These are phyloP conservation scores for Candida freyschussii DNA, from an alignment of 1,139 yeast genomes.

Conservation along the genomic window DNA sequence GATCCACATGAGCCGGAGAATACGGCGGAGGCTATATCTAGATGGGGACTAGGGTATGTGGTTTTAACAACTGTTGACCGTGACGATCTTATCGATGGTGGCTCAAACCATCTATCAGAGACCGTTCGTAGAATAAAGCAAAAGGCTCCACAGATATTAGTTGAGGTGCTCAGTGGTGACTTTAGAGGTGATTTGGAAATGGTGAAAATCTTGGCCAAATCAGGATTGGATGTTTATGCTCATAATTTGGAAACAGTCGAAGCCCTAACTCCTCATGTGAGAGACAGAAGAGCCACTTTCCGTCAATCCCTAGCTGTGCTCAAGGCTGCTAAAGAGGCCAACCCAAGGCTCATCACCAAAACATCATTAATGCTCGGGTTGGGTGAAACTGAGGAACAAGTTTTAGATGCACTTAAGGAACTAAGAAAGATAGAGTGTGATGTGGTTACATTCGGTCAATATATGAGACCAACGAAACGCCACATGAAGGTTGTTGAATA, in stretches of 20 bases:
- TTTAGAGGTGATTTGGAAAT: conserved; percentile 83
- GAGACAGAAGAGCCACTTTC: conserved; percentile 96
- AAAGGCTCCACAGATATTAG: conserved; percentile 87
- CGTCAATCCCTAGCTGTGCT: conserved; percentile 80
- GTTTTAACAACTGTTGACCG: conserved; percentile 97
- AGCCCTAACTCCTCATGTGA: conserved; percentile 86
- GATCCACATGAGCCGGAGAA: conserved; percentile 97
- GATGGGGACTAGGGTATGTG: conserved; percentile 99
- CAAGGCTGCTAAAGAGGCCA: conserved; percentile 71
- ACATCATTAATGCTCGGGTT: conserved; percentile 95
- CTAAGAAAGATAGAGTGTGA: conserved; percentile 77
- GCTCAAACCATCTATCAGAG: conserved; percentile 83
- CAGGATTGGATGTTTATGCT: conserved; percentile 95
- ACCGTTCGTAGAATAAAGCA: conserved; percentile 80
- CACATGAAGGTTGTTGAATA: conserved; percentile 98
- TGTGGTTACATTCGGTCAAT: conserved; percentile 97
- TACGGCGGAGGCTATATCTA: conserved; percentile 93
- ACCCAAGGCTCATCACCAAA: conserved; percentile 77
- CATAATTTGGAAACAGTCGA: conserved; percentile 97
- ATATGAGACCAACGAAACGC: conserved; percentile 98
- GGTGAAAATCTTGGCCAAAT: conserved; percentile 74
- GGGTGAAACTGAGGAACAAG: conserved; percentile 92
- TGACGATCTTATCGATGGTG: conserved; percentile 93
- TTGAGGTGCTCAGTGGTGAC: conserved; percentile 93
- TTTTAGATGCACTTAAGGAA: conserved; percentile 68